A percentile compares a stretch with the other conserved stretches of the same genome.
These are phyloP conservation scores for Drosera spatulata DNA, from an alignment of 179 eudicot genomes.

Conservation along the genomic window DNA sequence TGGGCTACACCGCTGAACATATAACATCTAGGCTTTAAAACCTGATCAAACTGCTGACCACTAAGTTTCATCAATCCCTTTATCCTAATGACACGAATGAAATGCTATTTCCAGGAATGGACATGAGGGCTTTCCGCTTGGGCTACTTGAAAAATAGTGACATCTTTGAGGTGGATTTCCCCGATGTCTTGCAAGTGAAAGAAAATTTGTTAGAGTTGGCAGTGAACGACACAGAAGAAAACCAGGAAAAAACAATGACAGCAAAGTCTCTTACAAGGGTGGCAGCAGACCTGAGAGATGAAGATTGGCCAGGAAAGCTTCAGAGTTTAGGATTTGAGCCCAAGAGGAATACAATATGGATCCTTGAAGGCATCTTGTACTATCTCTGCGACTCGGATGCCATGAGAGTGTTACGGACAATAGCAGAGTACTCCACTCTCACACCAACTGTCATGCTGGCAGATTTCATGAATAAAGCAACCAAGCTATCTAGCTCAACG, in stretches of 20 bases:
- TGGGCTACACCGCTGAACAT: too few relatives aligned
- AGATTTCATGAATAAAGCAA: slow-evolving; percentile 89
- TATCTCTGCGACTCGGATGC: slow-evolving; percentile 61
- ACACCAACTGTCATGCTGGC: slow-evolving; percentile 68
- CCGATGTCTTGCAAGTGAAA: slow-evolving; percentile 76
- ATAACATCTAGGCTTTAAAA: not conserved
- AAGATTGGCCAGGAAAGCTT: slow-evolving; percentile 70
- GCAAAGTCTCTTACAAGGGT: slow-evolving; percentile 66
- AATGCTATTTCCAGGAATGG: slow-evolving; percentile 65
- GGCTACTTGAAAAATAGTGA: slow-evolving; percentile 59
- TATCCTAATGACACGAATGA: not conserved
- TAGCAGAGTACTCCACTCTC: slow-evolving; percentile 49
- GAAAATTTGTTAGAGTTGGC: slow-evolving; percentile 63
- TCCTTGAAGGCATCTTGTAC: slow-evolving; percentile 80
- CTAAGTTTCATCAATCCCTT: too few relatives aligned
- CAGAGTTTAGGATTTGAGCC: slow-evolving; percentile 59
- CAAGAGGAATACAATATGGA: slow-evolving; percentile 69
- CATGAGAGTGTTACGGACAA: slow-evolving; percentile 50
- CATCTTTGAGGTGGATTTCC: slow-evolving; percentile 79
- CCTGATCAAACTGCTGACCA: too few relatives aligned
- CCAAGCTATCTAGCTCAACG: slow-evolving; percentile 45
- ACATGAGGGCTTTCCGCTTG: slow-evolving; percentile 75
- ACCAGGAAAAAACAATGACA: slow-evolving; percentile 26
- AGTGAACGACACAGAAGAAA: slow-evolving; percentile 25
- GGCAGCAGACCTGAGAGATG: slow-evolving; percentile 60